Evolutionary conservation across 208 protist genomes (phyloP), one percentile per base, ranked within the genome.

Genomic region (Lotmaria passim): DNA sequence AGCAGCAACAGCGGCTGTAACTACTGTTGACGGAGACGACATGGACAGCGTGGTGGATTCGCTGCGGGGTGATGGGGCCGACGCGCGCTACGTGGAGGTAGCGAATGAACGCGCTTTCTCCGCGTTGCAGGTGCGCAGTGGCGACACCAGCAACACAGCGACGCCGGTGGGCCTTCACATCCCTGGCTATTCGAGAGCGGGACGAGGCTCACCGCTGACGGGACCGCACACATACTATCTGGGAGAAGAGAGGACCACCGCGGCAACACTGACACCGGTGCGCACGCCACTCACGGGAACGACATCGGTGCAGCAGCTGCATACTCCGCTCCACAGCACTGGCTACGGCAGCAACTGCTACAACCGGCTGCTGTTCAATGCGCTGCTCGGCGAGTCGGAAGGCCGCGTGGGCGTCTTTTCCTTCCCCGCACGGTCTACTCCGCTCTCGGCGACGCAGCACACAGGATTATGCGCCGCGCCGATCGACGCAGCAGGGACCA

Each of bases 81-180:
- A 76, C 65, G 43, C 62, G 5, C 71, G 71, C 3, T 76, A 76
- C 71, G 48, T 76, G 3, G 71, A 58, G 31, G 31, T 76, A 2
- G 71, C 56, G 7, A 65, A 76, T 38, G 65, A 76, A 19, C 55
- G 56, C 19, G 62, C 38, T 12, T 76, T 76, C 33, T 69, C 71
- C 7, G 47, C 71, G 10, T 31, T 69, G 11, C 53, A 44, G 28
- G 8, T 69, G 28, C 50, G 31, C 43, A 33, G 30, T 31, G 8
- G 31, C 48, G 24, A 33, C n/a, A n/a, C 7, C 4, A 26, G 31
- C 14, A 23, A 36, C n/a, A n/a, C n/a, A n/a, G n/a, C n/a, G n/a
- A n/a, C n/a, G n/a, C n/a, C n/a, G n/a, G n/a, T n/a, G 2, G 50
- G 50, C 50, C 28, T 24, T 17, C 7, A 5, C n/a, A 43, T 28